phyloP scores from a whole-genome alignment of 1,284 basidiomycete genomes.

The Chondrostereum purpureum region DNA sequence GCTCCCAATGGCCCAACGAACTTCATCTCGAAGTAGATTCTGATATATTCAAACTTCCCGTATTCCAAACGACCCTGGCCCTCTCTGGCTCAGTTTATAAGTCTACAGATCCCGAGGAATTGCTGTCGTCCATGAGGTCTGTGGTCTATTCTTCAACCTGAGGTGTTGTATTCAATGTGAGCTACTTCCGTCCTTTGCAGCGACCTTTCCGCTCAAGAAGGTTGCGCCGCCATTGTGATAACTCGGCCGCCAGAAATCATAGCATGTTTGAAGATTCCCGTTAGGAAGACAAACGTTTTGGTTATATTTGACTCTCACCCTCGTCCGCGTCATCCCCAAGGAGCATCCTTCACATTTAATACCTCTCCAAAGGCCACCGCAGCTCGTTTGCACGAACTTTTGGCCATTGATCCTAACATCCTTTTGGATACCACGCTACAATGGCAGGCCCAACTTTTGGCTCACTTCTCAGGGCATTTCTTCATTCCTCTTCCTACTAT shows the following conservation, averaged over 20 bases:
- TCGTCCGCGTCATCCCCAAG: conserved; percentile 47
- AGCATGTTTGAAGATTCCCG: conserved; percentile 43
- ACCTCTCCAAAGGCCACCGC: conserved; percentile 35
- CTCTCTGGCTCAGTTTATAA: not conserved
- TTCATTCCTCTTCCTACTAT: conserved; percentile 27
- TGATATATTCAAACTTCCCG: conserved; percentile 23
- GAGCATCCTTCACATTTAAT: conserved; percentile 50
- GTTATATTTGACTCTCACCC: conserved; percentile 62
- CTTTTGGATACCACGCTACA: conserved; percentile 37
- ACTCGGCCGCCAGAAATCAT: conserved; percentile 68
- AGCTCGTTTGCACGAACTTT: conserved; percentile 37
- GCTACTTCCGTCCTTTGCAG: no score
- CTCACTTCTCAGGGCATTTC: conserved; percentile 51
- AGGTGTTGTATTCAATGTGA: no score
- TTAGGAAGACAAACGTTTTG: conserved; percentile 30
- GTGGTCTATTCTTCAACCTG: no score
- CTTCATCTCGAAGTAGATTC: conserved; percentile 44
- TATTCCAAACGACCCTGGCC: conserved; percentile 26
- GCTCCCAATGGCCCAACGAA: conserved; percentile 43
- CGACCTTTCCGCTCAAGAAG: conserved; percentile 19
- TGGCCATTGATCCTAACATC: conserved; percentile 40
- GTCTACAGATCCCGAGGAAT: not conserved
- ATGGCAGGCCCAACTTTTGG: conserved; percentile 60
- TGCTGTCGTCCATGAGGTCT: not conserved
- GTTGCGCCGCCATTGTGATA: conserved; percentile 43